A percentile compares a stretch with the other conserved stretches of the same genome.
Conservation (phyloP, 1,284 basidiomycete genomes). For the Ustilago crameri region DNA sequence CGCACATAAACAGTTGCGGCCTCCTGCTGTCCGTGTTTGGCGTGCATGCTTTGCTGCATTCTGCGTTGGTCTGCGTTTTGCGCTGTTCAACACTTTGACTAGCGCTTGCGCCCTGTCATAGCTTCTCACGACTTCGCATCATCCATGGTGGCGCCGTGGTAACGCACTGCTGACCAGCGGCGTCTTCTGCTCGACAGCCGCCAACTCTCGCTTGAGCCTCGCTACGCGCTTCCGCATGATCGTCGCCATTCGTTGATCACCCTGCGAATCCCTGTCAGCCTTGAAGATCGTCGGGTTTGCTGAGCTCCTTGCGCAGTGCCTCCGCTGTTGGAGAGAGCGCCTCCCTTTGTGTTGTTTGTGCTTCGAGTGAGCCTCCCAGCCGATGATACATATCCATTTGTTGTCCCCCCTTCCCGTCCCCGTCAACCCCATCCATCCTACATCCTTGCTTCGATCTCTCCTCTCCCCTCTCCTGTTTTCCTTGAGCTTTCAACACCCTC, state of each 20-base stretch:
- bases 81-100: too few species aligned
- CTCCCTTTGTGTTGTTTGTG: neutral
- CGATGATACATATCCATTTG: conserved; percentile 25
- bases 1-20: too few species aligned
- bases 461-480: neutral
- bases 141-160: too few species aligned
- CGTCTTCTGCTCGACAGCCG: too few species aligned
- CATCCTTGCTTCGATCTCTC: neutral
- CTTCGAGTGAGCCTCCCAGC: neutral
- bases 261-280: conserved; percentile 9
- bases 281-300: conserved; percentile 32
- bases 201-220: too few species aligned
- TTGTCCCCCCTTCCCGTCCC: conserved; percentile 5
- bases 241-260: conserved; percentile 20
- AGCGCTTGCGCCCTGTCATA: too few species aligned
- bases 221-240: neutral
- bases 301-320: conserved; percentile 14
- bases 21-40: too few species aligned
- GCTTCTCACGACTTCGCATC: too few species aligned
- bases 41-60: too few species aligned
- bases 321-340: conserved; percentile 4
- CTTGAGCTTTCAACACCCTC: conserved; percentile 2
- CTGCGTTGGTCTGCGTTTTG: too few species aligned
- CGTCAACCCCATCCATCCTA: conserved; percentile 5
- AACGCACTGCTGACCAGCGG: too few species aligned